A percentile compares a stretch with the other conserved stretches of the same genome.
Evolutionary conservation across 345 rosid species (phyloP).

Genomic region (Ricinus communis): DNA sequence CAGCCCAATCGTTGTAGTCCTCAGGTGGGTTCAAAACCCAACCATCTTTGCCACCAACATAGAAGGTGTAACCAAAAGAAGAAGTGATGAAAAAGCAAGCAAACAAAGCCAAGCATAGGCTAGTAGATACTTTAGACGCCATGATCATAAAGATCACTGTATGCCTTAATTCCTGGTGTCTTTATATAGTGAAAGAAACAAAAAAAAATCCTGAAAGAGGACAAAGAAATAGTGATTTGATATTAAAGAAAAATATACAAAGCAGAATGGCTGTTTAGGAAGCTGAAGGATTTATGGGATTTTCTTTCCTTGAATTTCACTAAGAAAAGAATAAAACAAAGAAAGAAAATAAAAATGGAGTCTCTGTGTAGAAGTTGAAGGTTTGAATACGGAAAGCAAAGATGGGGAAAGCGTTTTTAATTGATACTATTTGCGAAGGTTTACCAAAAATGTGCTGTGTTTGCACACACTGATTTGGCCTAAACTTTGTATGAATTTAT

Average conservation of each 20-base stretch:
- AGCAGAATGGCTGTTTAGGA: background rate
- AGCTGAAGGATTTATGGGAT: background rate
- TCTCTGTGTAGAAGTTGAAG: no score
- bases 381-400: no score
- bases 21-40: conserved; percentile 54
- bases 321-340: background rate
- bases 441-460: no score
- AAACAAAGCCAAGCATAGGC: conserved; percentile 28
- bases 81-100: conserved; percentile 20
- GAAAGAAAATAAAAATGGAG: background rate
- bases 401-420: no score
- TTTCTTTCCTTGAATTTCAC: background rate
- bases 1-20: conserved; percentile 55
- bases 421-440: no score
- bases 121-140: conserved; percentile 25
- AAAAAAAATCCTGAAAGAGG: background rate
- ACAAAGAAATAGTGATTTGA: background rate
- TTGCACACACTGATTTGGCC: no score
- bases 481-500: no score
- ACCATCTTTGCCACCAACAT: conserved; percentile 63
- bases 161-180: background rate
- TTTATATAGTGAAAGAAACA: background rate
- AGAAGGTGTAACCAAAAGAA: conserved; percentile 37
- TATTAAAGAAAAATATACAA: background rate
- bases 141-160: background rate